Evolutionary conservation across 2,329 filamentous ascomycete species (phyloP).

Genomic region (Pseudodiploospora longispora): DNA sequence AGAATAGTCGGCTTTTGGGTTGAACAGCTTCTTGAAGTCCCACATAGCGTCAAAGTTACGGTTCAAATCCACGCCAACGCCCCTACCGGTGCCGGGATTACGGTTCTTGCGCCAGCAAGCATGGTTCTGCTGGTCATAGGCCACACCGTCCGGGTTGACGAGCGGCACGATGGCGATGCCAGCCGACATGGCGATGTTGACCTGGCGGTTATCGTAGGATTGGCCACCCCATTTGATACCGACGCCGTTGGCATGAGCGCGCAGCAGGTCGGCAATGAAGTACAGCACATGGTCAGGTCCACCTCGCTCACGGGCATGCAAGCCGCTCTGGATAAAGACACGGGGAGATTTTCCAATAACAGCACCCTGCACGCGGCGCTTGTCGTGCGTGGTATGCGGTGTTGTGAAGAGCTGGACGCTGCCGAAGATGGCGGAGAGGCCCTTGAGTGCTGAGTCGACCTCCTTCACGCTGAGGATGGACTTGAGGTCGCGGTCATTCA

Average conservation of each 20-base stretch:
- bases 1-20: conserved; percentile 29
- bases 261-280: conserved; percentile 49
- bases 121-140: conserved; percentile 41
- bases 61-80: conserved; percentile 44
- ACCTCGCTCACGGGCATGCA: conserved; percentile 52
- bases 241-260: conserved; percentile 38
- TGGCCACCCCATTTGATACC: conserved; percentile 45
- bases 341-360: conserved; percentile 39
- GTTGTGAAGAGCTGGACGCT: conserved; percentile 32
- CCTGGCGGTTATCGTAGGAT: conserved; percentile 43
- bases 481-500: conserved; percentile 27
- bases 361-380: conserved; percentile 29
- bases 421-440: conserved; percentile 30
- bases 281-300: conserved; percentile 48
- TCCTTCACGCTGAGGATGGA: conserved; percentile 38
- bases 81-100: conserved; percentile 31
- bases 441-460: conserved; percentile 34
- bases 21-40: conserved; percentile 41
- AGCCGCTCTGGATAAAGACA: conserved; percentile 43
- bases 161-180: conserved; percentile 47
- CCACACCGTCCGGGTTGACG: conserved; percentile 47
- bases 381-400: conserved; percentile 36
- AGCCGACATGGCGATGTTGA: conserved; percentile 40
- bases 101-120: conserved; percentile 51
- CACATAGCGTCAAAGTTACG: conserved; percentile 52